These are phyloP conservation scores for Proliferodiscus dingleyae DNA, from an alignment of 2,329 filamentous ascomycete genomes.

Conservation along the genomic window DNA sequence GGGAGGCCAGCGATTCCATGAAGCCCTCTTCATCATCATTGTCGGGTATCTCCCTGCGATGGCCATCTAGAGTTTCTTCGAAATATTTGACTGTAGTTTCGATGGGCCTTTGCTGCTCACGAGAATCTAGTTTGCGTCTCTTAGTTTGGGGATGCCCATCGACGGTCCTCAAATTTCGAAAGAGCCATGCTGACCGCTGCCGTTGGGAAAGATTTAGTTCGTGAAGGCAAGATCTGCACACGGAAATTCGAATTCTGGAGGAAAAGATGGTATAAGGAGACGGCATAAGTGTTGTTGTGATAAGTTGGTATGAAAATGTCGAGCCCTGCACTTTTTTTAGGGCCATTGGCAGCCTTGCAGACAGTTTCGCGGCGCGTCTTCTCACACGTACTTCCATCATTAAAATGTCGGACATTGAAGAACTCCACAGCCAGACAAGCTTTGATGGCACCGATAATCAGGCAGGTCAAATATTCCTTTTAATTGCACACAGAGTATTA, in stretches of 20 bases:
- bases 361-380: constrained; percentile 16
- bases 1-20: constrained; percentile 5
- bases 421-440: constrained; percentile 21
- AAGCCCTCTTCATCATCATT: constrained; percentile 16
- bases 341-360: constrained; percentile 6
- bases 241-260: constrained; percentile 26
- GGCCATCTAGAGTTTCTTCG: constrained; percentile 27
- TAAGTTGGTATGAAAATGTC: constrained; percentile 6
- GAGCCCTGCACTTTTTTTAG: constrained; percentile 15
- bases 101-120: constrained; percentile 4
- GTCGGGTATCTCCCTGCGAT: constrained; percentile 20
- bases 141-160: constrained; percentile 4
- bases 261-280: constrained; percentile 23
- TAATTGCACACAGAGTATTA: neutral
- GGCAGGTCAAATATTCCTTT: constrained; percentile 15
- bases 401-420: constrained; percentile 29
- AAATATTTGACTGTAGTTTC: constrained; percentile 21
- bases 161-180: constrained; percentile 19
- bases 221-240: constrained; percentile 31
- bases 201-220: constrained; percentile 20
- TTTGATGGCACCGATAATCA: constrained; percentile 31
- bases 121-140: neutral
- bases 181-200: constrained; percentile 19
- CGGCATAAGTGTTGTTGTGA: constrained; percentile 29
- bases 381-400: constrained; percentile 5